Evolutionary conservation across 1,139 yeast species (phyloP), one percentile per base, ranked within the genome.

Genomic region (Nakaseomyces bracarensis): DNA sequence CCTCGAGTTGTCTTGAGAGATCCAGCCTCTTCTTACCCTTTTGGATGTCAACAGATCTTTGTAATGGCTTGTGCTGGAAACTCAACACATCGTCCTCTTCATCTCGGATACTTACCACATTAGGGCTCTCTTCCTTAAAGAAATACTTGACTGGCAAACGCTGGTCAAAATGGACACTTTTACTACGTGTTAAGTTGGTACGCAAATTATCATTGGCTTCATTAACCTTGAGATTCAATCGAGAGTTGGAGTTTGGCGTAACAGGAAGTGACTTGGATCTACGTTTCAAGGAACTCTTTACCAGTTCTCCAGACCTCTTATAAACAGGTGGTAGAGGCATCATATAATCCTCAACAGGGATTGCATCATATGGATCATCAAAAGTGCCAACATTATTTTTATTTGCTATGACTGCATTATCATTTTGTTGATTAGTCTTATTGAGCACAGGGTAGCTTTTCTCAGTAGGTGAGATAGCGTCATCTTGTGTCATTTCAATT

Each of bases 91-190:
- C 45, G 26, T 43, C 28, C 34, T 40, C 46, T 21, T 41, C 42
- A 28, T 19, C 30, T 9, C 30, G 31, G 16, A 44, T 31, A 14
- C 48, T 44, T 14, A 54, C 51, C 31, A 47, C 52, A 31, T 46
- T 41, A 14, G 62, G 60, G 16, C 52, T 52, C 36, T 57, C 61
- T 36, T 57, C 58, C 25, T 49, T 46, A 19, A 50, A 43, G 36
- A 52, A 57, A 22, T 48, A 49, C 45, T 53, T 57, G 13, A 55
- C 47, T 4, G 57, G 56, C 10, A 57, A 46, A 26, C 50, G 45
- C 34, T 52, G 57, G 38, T 53, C 61, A 33, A 57, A 57, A 42
- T 57, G 62, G 8, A 57, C 62, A 47, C 58, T 53, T 43, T 57
- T 57, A 39, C 54, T 49, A 29, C 61, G 46, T 31, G 45, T 43